These are phyloP conservation scores for Akebia trifoliata DNA, from an alignment of 164 flowering plant genomes.

Conservation along the genomic window DNA sequence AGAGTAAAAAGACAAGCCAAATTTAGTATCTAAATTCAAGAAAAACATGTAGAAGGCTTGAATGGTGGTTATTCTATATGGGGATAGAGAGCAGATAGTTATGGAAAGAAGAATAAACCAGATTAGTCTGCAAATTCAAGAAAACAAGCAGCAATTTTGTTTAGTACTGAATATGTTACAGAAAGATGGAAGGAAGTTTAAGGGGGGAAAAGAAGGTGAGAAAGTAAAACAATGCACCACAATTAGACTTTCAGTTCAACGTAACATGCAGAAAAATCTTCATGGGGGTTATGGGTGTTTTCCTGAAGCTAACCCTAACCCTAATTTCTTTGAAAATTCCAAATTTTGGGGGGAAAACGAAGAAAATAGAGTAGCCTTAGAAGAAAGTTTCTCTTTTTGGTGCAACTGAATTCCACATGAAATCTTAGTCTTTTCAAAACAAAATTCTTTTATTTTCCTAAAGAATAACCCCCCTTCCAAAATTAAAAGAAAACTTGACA, in stretches of 20 bases:
- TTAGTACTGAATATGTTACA: background rate
- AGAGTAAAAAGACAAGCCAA: background rate
- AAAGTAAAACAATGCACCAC: background rate
- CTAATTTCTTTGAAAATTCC: constrained; percentile 1
- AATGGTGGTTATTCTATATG: background rate
- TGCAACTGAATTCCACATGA: constrained; percentile 5
- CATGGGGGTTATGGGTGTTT: background rate
- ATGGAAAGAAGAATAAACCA: constrained; percentile 11
- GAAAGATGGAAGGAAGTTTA: background rate
- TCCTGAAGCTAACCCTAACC: constrained; percentile 9
- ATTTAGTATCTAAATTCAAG: constrained; percentile 6
- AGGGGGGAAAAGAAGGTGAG: background rate
- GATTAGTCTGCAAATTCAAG: constrained; percentile 8
- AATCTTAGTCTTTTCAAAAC: background rate
- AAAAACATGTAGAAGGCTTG: constrained; percentile 5
- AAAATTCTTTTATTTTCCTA: too few relatives aligned
- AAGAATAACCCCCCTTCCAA: too few relatives aligned
- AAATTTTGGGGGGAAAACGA: background rate
- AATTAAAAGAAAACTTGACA: background rate
- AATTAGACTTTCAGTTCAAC: background rate
- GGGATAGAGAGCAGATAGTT: background rate
- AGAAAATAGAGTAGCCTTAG: too few relatives aligned
- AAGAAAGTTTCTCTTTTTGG: background rate
- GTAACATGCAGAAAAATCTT: background rate
- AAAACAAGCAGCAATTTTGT: background rate